Base-by-base conservation (phyloP, 495 filamentous ascomycete species). In the Margaritispora aquatica region DNA sequence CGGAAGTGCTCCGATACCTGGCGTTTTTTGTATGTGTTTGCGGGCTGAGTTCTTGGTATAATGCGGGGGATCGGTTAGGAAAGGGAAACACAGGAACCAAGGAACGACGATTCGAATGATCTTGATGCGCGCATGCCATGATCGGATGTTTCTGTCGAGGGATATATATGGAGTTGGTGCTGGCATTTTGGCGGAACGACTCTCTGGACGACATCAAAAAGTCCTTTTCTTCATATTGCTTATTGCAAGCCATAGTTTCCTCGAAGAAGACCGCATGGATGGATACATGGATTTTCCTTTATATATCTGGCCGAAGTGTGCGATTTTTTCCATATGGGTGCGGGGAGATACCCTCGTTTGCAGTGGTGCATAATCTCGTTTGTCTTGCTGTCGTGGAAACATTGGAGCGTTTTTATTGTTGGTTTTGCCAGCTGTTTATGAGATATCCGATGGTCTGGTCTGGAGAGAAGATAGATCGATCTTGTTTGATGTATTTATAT, bases 391-490 rank as follows among this genome's bases (percentile, higher is more conserved):
- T 67, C 38, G 19, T 44, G 38, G 38, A 44, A 2, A n/a, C 7
- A 44, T 44, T 44, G 10, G 38, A 44, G 38, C 8, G 11, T 44
- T n/a, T 44, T 8, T n/a, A 15, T 44, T 2, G 11, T 44, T 8
- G 38, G 26, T 57, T 57, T 41, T 47, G 41, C 60, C 27, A 57
- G 52, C 51, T 38, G 38, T 56, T 41, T 24, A 44, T 63, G 22
- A 55, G 51, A 58, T 49, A 69, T 65, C 56, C 41, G 65, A 70
- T 71, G 72, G 75, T 77, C 61, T 76, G 71, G 66, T 71, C 70
- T 64, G 75, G 72, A 71, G 19, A 47, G n/a, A 20, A 26, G 55
- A n/a, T n/a, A n/a, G 47, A 44, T 44, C 38, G 3, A 58, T 36
- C 27, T 47, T 19, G 46, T 21, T 47, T 36, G 29, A 51, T 58